Conservation (phyloP, 176 grass and related monocot genomes). For the Triticum timopheevii region DNA sequence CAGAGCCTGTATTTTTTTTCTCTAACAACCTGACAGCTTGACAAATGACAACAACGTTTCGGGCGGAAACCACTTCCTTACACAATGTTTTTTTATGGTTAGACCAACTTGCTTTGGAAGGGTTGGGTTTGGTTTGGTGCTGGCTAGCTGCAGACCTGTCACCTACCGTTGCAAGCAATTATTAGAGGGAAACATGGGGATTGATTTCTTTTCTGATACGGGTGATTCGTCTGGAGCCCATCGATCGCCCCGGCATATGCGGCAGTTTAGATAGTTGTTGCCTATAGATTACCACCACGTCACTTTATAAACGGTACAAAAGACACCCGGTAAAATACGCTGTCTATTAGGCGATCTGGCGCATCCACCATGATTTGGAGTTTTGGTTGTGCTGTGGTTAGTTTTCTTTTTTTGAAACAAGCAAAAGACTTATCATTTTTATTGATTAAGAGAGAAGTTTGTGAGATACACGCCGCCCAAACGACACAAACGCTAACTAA, state of each 20-base stretch:
- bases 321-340: too few relatives aligned
- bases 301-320: too few relatives aligned
- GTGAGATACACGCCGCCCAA: too few relatives aligned
- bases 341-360: too few relatives aligned
- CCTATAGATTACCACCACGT: too few relatives aligned
- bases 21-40: conserved; percentile 37
- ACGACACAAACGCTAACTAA: too few relatives aligned
- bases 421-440: too few relatives aligned
- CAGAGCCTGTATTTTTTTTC: not conserved
- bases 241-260: not conserved
- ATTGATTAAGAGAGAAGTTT: too few relatives aligned
- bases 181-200: not conserved
- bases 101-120: conserved; percentile 36
- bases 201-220: not conserved
- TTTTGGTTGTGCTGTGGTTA: too few relatives aligned
- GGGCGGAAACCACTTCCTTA: conserved; percentile 30
- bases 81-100: conserved; percentile 28
- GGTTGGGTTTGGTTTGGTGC: conserved; percentile 18
- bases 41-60: conserved; percentile 37
- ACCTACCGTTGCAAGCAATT: conserved; percentile 7
- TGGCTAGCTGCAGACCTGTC: conserved; percentile 29
- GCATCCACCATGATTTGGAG: too few relatives aligned
- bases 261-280: too few relatives aligned
- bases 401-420: too few relatives aligned
- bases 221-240: not conserved